These are phyloP conservation scores for Ogataea paradorogensis DNA, from an alignment of 805 yeast species.

Conservation along the genomic window DNA sequence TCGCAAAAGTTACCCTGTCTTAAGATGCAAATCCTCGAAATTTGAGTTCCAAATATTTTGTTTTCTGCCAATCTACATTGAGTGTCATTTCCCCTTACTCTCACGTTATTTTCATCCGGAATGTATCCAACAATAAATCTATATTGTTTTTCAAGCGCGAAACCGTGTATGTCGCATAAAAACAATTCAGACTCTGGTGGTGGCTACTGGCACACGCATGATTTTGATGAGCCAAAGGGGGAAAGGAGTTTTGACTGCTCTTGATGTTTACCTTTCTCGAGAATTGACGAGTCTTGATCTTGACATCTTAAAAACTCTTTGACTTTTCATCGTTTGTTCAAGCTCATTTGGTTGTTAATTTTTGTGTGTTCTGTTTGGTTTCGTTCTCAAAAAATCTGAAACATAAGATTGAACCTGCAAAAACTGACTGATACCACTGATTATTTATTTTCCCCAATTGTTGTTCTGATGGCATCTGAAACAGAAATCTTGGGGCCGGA, in stretches of 20 bases:
- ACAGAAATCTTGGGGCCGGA: conserved; percentile 2
- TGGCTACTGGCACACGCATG: conserved; percentile 2
- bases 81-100: background rate
- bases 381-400: background rate
- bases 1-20: conserved; percentile 7
- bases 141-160: background rate
- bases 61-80: conserved; percentile 4
- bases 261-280: background rate
- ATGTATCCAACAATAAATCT: background rate
- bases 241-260: conserved; percentile 1
- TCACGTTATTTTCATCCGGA: background rate
- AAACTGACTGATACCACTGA: conserved; percentile 1
- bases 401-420: background rate
- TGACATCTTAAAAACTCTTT: background rate
- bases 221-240: conserved; percentile 2
- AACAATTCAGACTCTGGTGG: background rate
- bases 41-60: background rate
- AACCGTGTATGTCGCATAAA: conserved; percentile 2
- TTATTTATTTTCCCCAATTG: background rate
- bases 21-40: background rate
- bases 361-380: background rate
- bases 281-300: background rate
- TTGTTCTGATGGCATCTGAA: conserved; percentile 3
- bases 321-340: background rate
- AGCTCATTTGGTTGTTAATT: background rate